Evolutionary conservation across 345 rosid genomes (phyloP), one percentile per base, ranked within the genome.

Genomic region (Salix arbutifolia): DNA sequence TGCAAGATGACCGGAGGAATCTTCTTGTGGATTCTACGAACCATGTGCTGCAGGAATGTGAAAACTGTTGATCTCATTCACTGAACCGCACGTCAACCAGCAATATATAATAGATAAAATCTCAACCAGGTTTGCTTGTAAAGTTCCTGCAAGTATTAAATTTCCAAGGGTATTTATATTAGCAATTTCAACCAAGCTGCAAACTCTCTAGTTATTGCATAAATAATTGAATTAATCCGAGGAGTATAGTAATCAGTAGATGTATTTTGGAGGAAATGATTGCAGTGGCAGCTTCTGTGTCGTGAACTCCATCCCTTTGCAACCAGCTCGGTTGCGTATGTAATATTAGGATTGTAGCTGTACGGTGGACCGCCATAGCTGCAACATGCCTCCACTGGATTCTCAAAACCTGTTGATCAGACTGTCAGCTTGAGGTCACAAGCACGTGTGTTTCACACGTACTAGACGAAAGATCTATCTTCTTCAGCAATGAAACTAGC

Each of bases 231-330:
- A 81, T 77, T 56, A 5, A 80, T 31, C n/a, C 28, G 86, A 16
- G 97, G 93, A n/a, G 80, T 82, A 66, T 93, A 86, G 76, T 83
- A 86, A 40, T 80, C 70, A 31, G 84, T 74, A 2, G 90, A 81
- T 10, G 84, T 65, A 85, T 72, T 44, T 81, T 85, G 81, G 85
- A 76, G 25, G 85, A 84, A 16, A 90, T 76, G 69, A 85, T 52
- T 4, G 82, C 83, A 79, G 89, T 90, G 25, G 93, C 91, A 16
- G 91, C 97, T 73, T 90, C 91, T 3, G 91, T 89, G 71, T 87
- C 86, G 74, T 90, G 97, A 85, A 90, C 89, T 21, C 92, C 97
- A 70, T 91, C 97, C 92, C 92, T 1, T 79, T 84, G 79, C 79
- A 81, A 8, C 88, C 87, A 26, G 83, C 65, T 65, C 65, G 75